Evolutionary conservation across 2,329 filamentous ascomycete genomes (phyloP), one percentile per base, ranked within the genome.

Genomic region (Cladobotryum protrusum): DNA sequence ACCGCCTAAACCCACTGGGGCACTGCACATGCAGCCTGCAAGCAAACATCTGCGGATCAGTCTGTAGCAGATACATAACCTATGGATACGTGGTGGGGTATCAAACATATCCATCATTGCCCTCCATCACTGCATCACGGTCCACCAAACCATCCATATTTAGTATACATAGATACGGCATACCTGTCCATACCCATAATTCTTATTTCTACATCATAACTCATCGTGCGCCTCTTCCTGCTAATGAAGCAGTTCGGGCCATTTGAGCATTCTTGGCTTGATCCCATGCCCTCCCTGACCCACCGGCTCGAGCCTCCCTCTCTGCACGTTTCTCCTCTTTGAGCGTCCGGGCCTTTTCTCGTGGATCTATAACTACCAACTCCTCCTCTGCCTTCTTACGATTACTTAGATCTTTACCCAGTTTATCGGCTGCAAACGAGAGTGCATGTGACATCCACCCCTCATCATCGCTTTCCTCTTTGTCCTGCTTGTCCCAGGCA

Each of bases 321-420:
- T 79, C 76, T 11, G 77, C 77, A 57, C 73, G 81, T 63, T 80
- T 82, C 61, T 81, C 80, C 53, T 84, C 80, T 62, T 82, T 77
- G 36, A 95, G 73, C 36, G 85, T 85, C 63, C 81, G 83, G 41
- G 87, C 86, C 65, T 88, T 89, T 65, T 91, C 89, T 50, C 89
- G 75, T 1, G 91, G 91, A 72, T 99, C 93, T 67, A 97, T 96
- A 3, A 97, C 90, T 42, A 95, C 81, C 40, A 96, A 68, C 61
- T 96, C 89, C 51, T 96, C 90, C 62, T 93, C 89, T 48, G 92
- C 91, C 68, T 93, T 91, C 69, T 83, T 85, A 63, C 92, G 89
- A 78, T 93, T 96, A 47, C 81, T 89, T 47, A 97, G 69, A 67
- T 97, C 89, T 64, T 97, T 97, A 17, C 93, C 93, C 5, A 96